Conservation (phyloP, 2,329 filamentous ascomycete species). For the Trichoderma sp. region DNA sequence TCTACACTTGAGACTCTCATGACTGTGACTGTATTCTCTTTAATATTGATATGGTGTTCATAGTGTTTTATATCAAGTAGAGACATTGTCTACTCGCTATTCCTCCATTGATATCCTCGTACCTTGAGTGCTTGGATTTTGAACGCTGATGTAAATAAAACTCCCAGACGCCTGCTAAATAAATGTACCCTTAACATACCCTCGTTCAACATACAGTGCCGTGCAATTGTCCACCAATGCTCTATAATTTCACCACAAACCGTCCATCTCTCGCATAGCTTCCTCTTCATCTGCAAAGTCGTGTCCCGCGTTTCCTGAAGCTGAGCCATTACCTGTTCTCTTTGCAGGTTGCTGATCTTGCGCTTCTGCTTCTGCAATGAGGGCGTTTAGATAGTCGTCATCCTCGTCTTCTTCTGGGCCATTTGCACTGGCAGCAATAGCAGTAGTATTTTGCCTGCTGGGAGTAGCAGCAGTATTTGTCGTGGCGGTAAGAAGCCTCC, state of each 20-base stretch:
- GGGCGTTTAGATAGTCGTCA: constrained; percentile 51
- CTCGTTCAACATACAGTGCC: neutral
- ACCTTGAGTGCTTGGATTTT: neutral
- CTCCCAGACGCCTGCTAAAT: neutral
- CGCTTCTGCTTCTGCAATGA: constrained; percentile 55
- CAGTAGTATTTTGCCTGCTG: neutral
- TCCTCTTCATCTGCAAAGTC: constrained; percentile 67
- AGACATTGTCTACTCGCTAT: neutral
- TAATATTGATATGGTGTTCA: neutral
- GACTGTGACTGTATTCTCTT: neutral
- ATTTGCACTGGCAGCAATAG: neutral
- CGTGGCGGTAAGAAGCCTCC: constrained; percentile 20
- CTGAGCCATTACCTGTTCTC: neutral
- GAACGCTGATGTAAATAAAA: neutral
- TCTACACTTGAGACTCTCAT: neutral
- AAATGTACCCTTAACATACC: neutral
- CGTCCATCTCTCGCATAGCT: constrained; percentile 68
- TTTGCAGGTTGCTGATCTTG: constrained; percentile 30
- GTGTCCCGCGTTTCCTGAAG: constrained; percentile 34
- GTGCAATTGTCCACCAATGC: neutral
- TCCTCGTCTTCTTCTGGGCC: constrained; percentile 38
- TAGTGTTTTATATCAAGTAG: neutral
- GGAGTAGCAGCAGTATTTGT: neutral
- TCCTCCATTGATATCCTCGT: neutral
- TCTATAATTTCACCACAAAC: constrained; percentile 50